Base-by-base conservation (phyloP, 768 basidiomycete species). In the Trametes elegans region DNA sequence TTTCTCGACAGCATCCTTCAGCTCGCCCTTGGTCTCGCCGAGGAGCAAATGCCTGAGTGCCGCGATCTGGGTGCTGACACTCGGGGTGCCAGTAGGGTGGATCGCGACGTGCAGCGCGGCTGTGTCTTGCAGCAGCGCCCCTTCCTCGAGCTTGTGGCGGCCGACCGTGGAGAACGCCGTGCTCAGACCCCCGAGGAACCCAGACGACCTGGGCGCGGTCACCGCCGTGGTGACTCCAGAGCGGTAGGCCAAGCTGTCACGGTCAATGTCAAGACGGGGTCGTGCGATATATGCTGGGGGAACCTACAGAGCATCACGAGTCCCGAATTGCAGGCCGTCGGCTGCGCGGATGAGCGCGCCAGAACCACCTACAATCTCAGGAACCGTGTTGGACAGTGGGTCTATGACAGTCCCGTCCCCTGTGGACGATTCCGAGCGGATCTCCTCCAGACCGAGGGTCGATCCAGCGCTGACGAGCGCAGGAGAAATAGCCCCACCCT, bases 221-320 rank as follows among this genome's bases (percentile, higher is more conserved):
- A 93, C 74, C 1, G 79, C 87, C 1, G 76, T 79, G 2, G 89
- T 90, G 3, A 94, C 86, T 3, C 92, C 91, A 7, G 77, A 70
- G 18, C 82, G 81, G 63, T 90, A 88, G 0, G 91, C 88, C 35
- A 88, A 64, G 28, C 90, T 92, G 61, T 31, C 26, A 45, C 40
- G n/a, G 24, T 31, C n/a, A 5, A 8, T 44, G 16, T n/a, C n/a
- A n/a, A 16, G 38, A 38, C 21, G 34, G 14, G 26, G 18, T 14
- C 35, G 9, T 2, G 18, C 9, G 5, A 1, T 3, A 10, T 19
- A 23, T 14, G 14, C 9, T 11, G 6, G 7, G 34, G 3, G 24
- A 7, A 63, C 74, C 59, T 61, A 84, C 84, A 84, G 64, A 16
- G 78, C 74, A 49, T 83, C 77, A 9, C 83, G 80, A 16, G 84